Evolutionary conservation across 139 green algal genomes (phyloP), one percentile per base, ranked within the genome.

Genomic region (Chlamydomonas sp.): DNA sequence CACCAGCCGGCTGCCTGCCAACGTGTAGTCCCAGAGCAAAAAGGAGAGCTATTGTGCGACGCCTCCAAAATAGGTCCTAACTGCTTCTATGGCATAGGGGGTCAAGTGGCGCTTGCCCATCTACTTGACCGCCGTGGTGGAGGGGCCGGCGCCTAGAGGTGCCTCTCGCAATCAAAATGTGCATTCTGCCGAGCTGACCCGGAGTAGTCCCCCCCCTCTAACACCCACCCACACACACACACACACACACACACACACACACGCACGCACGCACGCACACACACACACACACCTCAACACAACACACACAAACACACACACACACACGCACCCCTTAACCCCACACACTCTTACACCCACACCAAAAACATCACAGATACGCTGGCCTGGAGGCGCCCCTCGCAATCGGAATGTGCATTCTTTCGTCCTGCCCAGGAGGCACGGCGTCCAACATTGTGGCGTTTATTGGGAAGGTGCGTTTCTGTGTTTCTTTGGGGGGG

Each of bases 361-460:
- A 65, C 54, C 26, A 30, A 24, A n/a, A 38, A 28, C 2, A 35
- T 26, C 67, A 66, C 58, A 74, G 48, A 16, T 72, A 62, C 36
- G 36, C 29, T 10, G 76, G 76, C 13, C 60, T 78, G 60, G 5
- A 61, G 2, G 29, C 65, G 0, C 37, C 77, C 0, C 60, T 77
- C 58, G 73, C 69, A 0, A 65, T 73, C 4, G 71, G 73, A 48
- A 79, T 79, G 22, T 63, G 35, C 2, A 34, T 83, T 28, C 69
- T 83, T 49, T 73, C 65, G 1, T 58, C 63, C 54, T 82, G 76
- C 67, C 82, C 82, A 2, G 82, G 82, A 1, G 82, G 82, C 26
- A 88, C 78, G 1, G 82, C 82, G 2, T 79, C 64, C 8, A 88
- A 88, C 78, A 85, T 88, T 31, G 76, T 88, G 47, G 78, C 82